A percentile compares a stretch with the other conserved stretches of the same genome.
Conservation (phyloP, 352 stramenopile genomes). For the Phytopythium delawarense region DNA sequence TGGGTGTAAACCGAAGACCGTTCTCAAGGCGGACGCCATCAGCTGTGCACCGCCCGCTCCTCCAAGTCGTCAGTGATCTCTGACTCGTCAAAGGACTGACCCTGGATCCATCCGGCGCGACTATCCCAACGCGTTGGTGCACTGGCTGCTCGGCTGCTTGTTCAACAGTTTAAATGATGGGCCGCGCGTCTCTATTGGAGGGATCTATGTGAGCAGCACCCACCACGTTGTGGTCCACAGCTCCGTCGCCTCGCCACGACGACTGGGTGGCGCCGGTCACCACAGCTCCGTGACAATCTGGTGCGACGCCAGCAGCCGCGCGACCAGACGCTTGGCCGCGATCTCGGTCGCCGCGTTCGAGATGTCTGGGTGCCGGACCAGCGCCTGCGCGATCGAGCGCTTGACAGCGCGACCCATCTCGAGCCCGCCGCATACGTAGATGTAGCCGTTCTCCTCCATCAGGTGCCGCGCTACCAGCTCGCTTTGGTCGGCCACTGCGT, state of each 20-base stretch:
- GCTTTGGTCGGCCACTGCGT: constrained; percentile 49
- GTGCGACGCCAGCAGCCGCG: constrained; percentile 29
- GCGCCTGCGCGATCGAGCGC: constrained; percentile 42
- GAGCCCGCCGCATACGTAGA: constrained; percentile 79
- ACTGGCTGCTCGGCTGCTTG: background rate
- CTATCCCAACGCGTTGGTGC: background rate
- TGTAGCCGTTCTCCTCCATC: constrained; percentile 45
- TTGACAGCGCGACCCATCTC: constrained; percentile 77
- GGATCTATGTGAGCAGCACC: background rate
- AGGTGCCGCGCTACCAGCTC: constrained; percentile 56
- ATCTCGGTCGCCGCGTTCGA: constrained; percentile 23
- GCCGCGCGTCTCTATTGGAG: background rate
- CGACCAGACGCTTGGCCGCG: constrained; percentile 43
- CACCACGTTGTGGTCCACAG: background rate
- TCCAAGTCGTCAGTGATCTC: too few relatives aligned
- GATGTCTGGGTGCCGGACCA: constrained; percentile 37
- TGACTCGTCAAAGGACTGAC: too few relatives aligned
- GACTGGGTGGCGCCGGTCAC: constrained; percentile 18
- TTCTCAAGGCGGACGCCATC: too few relatives aligned
- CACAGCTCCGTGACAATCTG: constrained; percentile 73
- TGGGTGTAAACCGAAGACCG: too few relatives aligned
- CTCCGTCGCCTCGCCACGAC: too few relatives aligned
- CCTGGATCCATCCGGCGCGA: background rate
- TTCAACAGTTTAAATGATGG: too few relatives aligned
- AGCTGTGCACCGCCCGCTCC: too few relatives aligned